These are phyloP conservation scores for Clitocybe nebularis DNA, from an alignment of 1,284 basidiomycete species.

Conservation along the genomic window DNA sequence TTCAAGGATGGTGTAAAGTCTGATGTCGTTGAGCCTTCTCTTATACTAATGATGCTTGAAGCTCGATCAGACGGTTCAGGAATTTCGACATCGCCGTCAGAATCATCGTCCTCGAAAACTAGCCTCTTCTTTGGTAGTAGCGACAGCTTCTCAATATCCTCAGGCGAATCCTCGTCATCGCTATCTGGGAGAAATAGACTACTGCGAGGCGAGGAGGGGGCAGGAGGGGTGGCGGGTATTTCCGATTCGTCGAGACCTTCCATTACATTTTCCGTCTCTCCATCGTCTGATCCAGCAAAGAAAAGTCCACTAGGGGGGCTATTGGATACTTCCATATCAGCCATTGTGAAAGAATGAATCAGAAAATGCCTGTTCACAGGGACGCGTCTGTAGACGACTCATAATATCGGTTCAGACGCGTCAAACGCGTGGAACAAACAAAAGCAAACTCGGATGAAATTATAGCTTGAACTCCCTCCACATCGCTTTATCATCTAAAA, in stretches of 20 bases:
- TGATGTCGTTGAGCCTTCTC: slow-evolving; percentile 21
- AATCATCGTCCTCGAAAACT: slow-evolving; percentile 20
- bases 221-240: slow-evolving; percentile 13
- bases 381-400: slow-evolving; percentile 2
- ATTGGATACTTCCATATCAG: slow-evolving; percentile 24
- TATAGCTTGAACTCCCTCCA: slow-evolving; percentile 14
- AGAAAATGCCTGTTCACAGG: not conserved
- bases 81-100: slow-evolving; percentile 29
- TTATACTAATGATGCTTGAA: slow-evolving; percentile 40
- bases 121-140: slow-evolving; percentile 16
- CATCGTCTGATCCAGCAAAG: slow-evolving; percentile 49
- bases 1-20: slow-evolving; percentile 26
- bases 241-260: slow-evolving; percentile 15
- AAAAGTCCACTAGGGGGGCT: slow-evolving; percentile 35
- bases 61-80: slow-evolving; percentile 29
- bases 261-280: slow-evolving; percentile 29
- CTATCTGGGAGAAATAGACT: slow-evolving; percentile 56
- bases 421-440: slow-evolving; percentile 31
- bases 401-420: slow-evolving; percentile 19
- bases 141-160: slow-evolving; percentile 6
- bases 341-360: slow-evolving; percentile 21
- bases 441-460: slow-evolving; percentile 28
- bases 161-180: slow-evolving; percentile 43
- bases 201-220: slow-evolving; percentile 23
- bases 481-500: slow-evolving; percentile 37